These are phyloP conservation scores for Diphasiastrum complanatum DNA, from an alignment of 83 land plant genomes.

Conservation along the genomic window DNA sequence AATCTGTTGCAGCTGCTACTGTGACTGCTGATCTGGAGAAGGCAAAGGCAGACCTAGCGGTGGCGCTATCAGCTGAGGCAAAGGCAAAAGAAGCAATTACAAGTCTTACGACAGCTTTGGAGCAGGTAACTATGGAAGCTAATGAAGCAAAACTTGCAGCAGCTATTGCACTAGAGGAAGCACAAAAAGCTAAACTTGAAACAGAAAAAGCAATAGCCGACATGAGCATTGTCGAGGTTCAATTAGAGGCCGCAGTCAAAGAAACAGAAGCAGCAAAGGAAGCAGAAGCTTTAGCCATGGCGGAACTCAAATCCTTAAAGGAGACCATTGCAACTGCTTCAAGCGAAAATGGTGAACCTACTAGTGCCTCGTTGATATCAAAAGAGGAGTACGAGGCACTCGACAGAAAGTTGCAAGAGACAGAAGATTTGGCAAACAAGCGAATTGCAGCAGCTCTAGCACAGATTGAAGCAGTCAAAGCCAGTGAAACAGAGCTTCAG, in stretches of 20 bases:
- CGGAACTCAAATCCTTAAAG: slow-evolving; percentile 50
- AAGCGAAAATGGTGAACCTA: slow-evolving; percentile 20
- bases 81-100: slow-evolving; percentile 56
- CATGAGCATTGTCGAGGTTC: slow-evolving; percentile 47
- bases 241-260: slow-evolving; percentile 57
- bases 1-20: slow-evolving; percentile 25
- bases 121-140: slow-evolving; percentile 51
- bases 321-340: slow-evolving; percentile 46
- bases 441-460: slow-evolving; percentile 52
- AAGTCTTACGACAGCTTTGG: slow-evolving; percentile 48
- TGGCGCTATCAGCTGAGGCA: slow-evolving; percentile 41
- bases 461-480: slow-evolving; percentile 56
- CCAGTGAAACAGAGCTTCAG: slow-evolving; percentile 37
- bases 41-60: slow-evolving; percentile 38
- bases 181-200: slow-evolving; percentile 54
- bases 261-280: slow-evolving; percentile 68
- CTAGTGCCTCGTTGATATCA: slow-evolving; percentile 37
- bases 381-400: slow-evolving; percentile 64
- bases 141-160: slow-evolving; percentile 47
- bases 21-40: slow-evolving; percentile 53
- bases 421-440: slow-evolving; percentile 62
- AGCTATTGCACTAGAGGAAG: slow-evolving; percentile 43
- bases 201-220: slow-evolving; percentile 54
- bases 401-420: slow-evolving; percentile 49
- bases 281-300: slow-evolving; percentile 53